phyloP scores from a whole-genome alignment of 83 land plant genomes.

The Picea engelmannii region DNA sequence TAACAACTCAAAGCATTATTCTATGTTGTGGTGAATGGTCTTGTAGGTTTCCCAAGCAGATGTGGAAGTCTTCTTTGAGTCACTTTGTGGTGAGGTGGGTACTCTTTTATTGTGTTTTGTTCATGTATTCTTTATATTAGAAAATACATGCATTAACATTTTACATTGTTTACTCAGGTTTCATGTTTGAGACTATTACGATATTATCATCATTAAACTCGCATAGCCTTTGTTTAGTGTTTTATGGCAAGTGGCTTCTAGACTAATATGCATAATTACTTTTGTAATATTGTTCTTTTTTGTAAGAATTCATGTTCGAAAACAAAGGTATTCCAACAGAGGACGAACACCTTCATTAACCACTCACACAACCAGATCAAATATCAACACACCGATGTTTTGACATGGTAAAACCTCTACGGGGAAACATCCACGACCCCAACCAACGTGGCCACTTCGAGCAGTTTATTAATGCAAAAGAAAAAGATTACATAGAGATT shows the following conservation, averaged over 20 bases:
- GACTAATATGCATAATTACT: not conserved
- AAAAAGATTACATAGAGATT: too few relatives aligned
- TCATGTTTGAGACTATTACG: slow-evolving; percentile 93
- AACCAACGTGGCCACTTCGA: too few relatives aligned
- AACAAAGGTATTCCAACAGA: too few relatives aligned
- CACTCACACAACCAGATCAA: too few relatives aligned
- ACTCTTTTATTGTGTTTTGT: slow-evolving; percentile 3
- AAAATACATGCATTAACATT: not conserved
- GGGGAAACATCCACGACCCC: too few relatives aligned
- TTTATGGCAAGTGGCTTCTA: slow-evolving; percentile 50
- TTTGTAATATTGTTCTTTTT: not conserved
- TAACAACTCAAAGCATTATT: not conserved
- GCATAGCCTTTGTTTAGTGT: slow-evolving; percentile 98
- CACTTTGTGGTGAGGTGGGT: slow-evolving; percentile 92
- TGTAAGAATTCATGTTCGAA: too few relatives aligned
- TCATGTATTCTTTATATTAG: not conserved
- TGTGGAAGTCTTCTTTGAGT: slow-evolving; percentile 93
- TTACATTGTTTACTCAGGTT: slow-evolving; percentile 48
- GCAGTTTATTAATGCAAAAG: too few relatives aligned
- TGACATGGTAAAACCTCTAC: too few relatives aligned
- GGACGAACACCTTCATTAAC: too few relatives aligned
- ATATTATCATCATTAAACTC: slow-evolving; percentile 94
- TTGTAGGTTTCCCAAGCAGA: slow-evolving; percentile 79
- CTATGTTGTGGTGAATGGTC: slow-evolving; percentile 14
- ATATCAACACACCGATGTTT: too few relatives aligned